These are phyloP conservation scores for Ophiostoma quercus DNA, from an alignment of 2,329 filamentous ascomycete species.

Conservation along the genomic window DNA sequence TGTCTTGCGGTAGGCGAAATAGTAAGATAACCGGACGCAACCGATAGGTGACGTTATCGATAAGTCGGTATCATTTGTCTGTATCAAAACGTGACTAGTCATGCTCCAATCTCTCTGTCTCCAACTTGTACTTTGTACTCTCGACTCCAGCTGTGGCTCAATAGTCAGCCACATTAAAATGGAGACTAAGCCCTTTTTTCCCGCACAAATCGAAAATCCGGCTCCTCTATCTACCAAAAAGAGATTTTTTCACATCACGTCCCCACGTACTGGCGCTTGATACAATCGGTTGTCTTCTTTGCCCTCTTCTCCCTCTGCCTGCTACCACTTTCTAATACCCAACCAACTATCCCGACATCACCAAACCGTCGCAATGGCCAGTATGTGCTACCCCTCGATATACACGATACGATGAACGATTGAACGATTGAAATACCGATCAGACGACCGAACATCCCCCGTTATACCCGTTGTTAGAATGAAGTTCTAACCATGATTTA, in stretches of 20 bases:
- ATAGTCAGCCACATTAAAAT: conserved; percentile 20
- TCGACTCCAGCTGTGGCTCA: background rate
- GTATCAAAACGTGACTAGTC: background rate
- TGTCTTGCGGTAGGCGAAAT: background rate
- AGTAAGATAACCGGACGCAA: background rate
- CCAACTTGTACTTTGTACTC: background rate
- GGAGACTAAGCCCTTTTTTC: conserved; percentile 27
- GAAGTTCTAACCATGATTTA: conserved; percentile 31
- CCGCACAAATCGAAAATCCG: conserved; percentile 30
- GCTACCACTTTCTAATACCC: conserved; percentile 26
- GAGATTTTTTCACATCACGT: conserved; percentile 26
- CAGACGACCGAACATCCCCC: background rate
- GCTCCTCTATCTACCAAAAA: conserved; percentile 20
- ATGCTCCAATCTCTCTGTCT: background rate
- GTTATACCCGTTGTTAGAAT: background rate
- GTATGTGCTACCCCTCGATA: conserved; percentile 45
- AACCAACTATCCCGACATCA: conserved; percentile 30
- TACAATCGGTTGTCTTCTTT: conserved; percentile 14
- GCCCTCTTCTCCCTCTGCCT: conserved; percentile 14
- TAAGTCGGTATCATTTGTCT: background rate
- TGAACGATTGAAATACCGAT: conserved; percentile 13
- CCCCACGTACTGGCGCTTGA: conserved; percentile 15
- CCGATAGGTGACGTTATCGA: background rate
- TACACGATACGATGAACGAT: conserved; percentile 1
- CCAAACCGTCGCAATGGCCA: conserved; percentile 60